These are phyloP conservation scores for Pseudogymnoascus destructans DNA, from an alignment of 2,329 filamentous ascomycete species.

Conservation along the genomic window DNA sequence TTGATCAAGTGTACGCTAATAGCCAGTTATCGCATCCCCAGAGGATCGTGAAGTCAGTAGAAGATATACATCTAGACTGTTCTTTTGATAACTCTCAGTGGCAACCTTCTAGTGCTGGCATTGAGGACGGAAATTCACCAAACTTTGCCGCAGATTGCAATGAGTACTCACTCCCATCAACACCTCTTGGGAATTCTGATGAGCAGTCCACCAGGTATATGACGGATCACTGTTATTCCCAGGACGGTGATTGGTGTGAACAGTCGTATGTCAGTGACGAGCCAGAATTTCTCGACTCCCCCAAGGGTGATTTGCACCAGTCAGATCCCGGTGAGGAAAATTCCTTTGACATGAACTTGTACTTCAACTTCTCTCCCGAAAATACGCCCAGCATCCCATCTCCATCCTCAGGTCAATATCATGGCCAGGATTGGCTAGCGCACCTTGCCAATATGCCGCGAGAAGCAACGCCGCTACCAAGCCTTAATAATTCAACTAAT, in stretches of 20 bases:
- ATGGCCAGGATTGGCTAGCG: not conserved
- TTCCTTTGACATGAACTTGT: not conserved
- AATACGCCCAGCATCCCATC: not conserved
- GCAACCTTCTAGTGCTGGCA: not conserved
- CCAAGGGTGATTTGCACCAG: not conserved
- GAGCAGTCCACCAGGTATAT: not conserved
- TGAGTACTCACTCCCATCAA: not conserved
- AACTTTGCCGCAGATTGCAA: not conserved
- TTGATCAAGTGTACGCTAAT: not conserved
- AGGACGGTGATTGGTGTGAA: not conserved
- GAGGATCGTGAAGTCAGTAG: not conserved
- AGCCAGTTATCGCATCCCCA: not conserved
- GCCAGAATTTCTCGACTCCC: not conserved
- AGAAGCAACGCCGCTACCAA: not conserved
- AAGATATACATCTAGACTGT: not conserved
- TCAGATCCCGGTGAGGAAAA: not conserved
- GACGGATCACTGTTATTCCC: not conserved
- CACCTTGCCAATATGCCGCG: not conserved
- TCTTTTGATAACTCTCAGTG: not conserved
- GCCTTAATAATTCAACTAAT: not conserved
- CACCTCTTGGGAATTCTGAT: not conserved
- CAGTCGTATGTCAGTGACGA: not conserved
- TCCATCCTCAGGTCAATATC: not conserved
- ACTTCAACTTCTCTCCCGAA: not conserved
- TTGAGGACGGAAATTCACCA: not conserved